Evolutionary conservation across 2,329 filamentous ascomycete genomes (phyloP).

Genomic region (Lecanicillium sp.): DNA sequence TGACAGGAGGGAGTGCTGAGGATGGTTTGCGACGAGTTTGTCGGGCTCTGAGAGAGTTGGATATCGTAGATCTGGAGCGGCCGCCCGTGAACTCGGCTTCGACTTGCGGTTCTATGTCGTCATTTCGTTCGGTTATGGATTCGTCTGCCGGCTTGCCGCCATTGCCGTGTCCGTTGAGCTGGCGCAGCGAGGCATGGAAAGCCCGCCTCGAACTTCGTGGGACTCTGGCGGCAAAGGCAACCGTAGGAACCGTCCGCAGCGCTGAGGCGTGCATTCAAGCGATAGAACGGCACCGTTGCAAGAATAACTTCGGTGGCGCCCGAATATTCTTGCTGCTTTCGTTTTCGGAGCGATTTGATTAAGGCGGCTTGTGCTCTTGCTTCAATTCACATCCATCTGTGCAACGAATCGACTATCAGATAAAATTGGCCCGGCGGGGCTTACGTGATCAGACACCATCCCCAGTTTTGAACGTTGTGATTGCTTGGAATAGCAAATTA

Average conservation of each 20-base stretch:
- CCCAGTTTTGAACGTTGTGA: no score
- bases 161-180: conserved; percentile 2
- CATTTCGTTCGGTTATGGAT: conserved; percentile 5
- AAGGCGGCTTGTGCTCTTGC: neutral
- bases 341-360: neutral
- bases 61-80: conserved; percentile 5
- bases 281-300: conserved; percentile 4
- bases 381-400: neutral
- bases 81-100: conserved; percentile 7
- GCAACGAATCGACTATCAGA: neutral
- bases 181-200: conserved; percentile 6
- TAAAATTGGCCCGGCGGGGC: neutral
- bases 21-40: conserved; percentile 15
- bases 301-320: neutral
- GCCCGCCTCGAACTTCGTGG: conserved; percentile 3
- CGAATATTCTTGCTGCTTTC: neutral
- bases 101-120: conserved; percentile 3
- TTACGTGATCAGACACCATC: neutral
- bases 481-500: no score
- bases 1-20: conserved; percentile 7
- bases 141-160: conserved; percentile 7
- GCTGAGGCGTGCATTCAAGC: conserved; percentile 5
- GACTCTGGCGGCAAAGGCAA: conserved; percentile 5
- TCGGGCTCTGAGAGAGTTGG: conserved; percentile 8
- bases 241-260: neutral